Evolutionary conservation across 23 red algal genomes (phyloP).

Genomic region (Gracilaria vermiculophylla): DNA sequence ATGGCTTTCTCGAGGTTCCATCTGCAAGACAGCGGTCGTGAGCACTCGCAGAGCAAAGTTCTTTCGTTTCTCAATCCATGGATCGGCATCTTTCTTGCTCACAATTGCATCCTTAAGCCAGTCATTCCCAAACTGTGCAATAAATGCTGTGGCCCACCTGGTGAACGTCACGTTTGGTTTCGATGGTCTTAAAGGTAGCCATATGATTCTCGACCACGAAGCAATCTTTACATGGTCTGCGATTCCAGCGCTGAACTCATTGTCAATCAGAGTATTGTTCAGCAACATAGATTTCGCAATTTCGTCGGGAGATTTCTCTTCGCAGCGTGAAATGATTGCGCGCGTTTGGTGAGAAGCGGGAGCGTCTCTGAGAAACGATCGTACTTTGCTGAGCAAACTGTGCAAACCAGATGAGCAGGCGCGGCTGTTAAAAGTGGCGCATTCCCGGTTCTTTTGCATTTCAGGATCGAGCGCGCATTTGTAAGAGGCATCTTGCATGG

Average conservation of each 20-base stretch:
- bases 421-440: neutral
- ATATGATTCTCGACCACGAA: neutral
- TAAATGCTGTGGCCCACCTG: constrained; percentile 8
- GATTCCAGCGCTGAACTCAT: constrained; percentile 24
- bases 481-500: constrained; percentile 24
- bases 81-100: neutral
- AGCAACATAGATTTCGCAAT: constrained; percentile 2
- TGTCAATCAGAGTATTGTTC: constrained; percentile 53
- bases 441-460: too few relatives aligned
- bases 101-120: constrained; percentile 20
- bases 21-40: constrained; percentile 18
- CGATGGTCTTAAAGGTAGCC: neutral
- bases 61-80: constrained; percentile 23
- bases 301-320: neutral
- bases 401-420: neutral
- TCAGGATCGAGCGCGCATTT: neutral
- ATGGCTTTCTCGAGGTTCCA: constrained; percentile 18
- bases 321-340: too few relatives aligned
- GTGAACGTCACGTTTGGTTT: neutral
- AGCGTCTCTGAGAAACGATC: neutral
- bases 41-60: constrained; percentile 18
- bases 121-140: constrained; percentile 19
- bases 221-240: neutral
- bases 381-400: neutral
- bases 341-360: neutral